phyloP scores from a whole-genome alignment of 192 early-diverging fungal species.

The Kickxella alabastrina region DNA sequence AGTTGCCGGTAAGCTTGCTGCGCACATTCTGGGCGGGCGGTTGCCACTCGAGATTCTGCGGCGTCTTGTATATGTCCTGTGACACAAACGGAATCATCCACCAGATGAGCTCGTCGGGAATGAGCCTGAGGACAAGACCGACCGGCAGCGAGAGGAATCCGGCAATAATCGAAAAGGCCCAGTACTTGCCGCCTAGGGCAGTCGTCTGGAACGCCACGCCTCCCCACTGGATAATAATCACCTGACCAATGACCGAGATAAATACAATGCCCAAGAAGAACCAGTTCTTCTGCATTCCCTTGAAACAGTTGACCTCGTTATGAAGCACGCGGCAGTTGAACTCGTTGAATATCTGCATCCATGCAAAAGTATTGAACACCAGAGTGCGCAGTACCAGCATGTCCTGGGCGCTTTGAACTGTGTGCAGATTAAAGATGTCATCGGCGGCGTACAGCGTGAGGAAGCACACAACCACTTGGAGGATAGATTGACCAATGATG shows the following conservation, averaged over 20 bases:
- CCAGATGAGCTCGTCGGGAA: slow-evolving; percentile 69
- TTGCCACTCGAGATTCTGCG: slow-evolving; percentile 47
- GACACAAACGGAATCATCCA: slow-evolving; percentile 51
- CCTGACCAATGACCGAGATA: slow-evolving; percentile 71
- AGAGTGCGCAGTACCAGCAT: slow-evolving; percentile 65
- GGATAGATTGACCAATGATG: slow-evolving; percentile 87
- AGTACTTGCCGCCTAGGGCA: slow-evolving; percentile 64
- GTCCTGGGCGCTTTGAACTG: slow-evolving; percentile 34
- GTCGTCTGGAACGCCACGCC: slow-evolving; percentile 78
- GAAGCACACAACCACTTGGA: slow-evolving; percentile 81
- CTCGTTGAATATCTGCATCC: slow-evolving; percentile 87
- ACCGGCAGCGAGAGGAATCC: slow-evolving; percentile 80
- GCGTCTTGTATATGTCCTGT: slow-evolving; percentile 48
- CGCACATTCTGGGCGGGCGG: slow-evolving; percentile 48
- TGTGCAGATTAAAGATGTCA: slow-evolving; percentile 59
- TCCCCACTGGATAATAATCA: slow-evolving; percentile 88
- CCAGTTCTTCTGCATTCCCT: slow-evolving; percentile 67
- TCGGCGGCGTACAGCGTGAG: slow-evolving; percentile 67
- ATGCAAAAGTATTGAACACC: slow-evolving; percentile 92
- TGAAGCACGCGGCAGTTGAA: slow-evolving; percentile 80
- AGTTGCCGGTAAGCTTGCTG: slow-evolving; percentile 30
- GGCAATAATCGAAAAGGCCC: slow-evolving; percentile 77
- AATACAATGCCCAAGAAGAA: slow-evolving; percentile 80
- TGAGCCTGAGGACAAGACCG: slow-evolving; percentile 79
- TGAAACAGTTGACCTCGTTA: slow-evolving; percentile 84